These are phyloP conservation scores for Solanum bulbocastanum DNA, from an alignment of 257 asterid genomes.

Conservation along the genomic window DNA sequence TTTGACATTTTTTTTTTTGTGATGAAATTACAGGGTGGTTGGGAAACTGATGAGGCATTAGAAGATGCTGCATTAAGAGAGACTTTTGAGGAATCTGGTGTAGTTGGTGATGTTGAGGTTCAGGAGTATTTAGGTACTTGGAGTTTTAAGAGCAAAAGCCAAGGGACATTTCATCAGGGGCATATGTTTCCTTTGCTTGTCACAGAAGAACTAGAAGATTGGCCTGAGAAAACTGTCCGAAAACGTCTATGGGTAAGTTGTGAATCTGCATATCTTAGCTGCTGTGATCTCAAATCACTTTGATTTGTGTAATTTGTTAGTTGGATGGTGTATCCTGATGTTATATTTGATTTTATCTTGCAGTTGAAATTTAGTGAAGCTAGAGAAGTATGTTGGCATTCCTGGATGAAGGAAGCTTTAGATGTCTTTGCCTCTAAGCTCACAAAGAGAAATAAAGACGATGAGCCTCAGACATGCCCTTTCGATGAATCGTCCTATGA, in stretches of 20 bases:
- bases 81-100: conserved; percentile 91
- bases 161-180: conserved; percentile 10
- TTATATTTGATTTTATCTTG: background rate
- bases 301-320: background rate
- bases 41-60: conserved; percentile 86
- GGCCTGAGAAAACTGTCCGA: conserved; percentile 14
- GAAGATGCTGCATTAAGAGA: conserved; percentile 80
- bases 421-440: conserved; percentile 40
- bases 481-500: background rate
- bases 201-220: conserved; percentile 4
- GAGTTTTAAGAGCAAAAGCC: conserved; percentile 13
- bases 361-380: conserved; percentile 81
- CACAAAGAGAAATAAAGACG: background rate
- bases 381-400: conserved; percentile 45
- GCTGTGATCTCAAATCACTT: background rate
- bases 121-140: conserved; percentile 8
- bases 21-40: conserved; percentile 54
- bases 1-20: conserved; percentile 18
- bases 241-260: conserved; percentile 8
- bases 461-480: background rate
- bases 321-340: background rate
- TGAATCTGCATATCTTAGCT: background rate
- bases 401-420: conserved; percentile 92
- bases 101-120: conserved; percentile 66
- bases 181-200: conserved; percentile 10